Evolutionary conservation across 2,329 filamentous ascomycete genomes (phyloP), one percentile per base, ranked within the genome.

Genomic region (Botryotinia narcissicola): DNA sequence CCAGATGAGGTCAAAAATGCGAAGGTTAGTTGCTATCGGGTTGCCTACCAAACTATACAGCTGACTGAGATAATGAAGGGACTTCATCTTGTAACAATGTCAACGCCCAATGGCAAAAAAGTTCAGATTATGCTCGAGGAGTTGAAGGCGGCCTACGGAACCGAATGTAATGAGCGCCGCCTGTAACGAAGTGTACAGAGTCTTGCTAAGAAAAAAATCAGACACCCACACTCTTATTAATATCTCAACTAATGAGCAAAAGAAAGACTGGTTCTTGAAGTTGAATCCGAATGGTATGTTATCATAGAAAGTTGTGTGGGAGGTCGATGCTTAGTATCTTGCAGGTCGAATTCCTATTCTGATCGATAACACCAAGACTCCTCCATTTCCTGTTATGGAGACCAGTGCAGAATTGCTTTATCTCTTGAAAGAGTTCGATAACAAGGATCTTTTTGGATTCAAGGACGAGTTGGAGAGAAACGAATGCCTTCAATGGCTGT

Each of bases 51-150:
- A 32, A 16, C 7, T 16, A 48, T 22, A 22, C 7, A 44, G 42
- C 68, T 46, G 44, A 61, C 25, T n/a, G 42, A 29, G 10, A 71
- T 18, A 25, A 48, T 35, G 10, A 48, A 75, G 80, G 86, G 86
- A 54, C 82, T 88, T 51, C 85, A 87, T 77, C 80, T 88, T 4
- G 82, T 88, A 77, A 88, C 86, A 0, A 81, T 83, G 77, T 83
- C 79, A 76, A 87, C 86, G 2, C 86, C 85, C 59, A 88, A 87
- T 78, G 85, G 86, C 42, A 82, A 85, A 75, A 86, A 86, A 35
- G 84, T 86, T 2, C 85, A 86, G 77, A 87, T 87, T 78, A 80
- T 87, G 75, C 84, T 87, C n/a, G 87, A 88, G 77, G 87, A 88
- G 78, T 81, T 88, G 37, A 84, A 84, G 60, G 84, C 85, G 25